Evolutionary conservation across 192 early-diverging fungal species (phyloP).

Genomic region (Entophlyctis luteolus): DNA sequence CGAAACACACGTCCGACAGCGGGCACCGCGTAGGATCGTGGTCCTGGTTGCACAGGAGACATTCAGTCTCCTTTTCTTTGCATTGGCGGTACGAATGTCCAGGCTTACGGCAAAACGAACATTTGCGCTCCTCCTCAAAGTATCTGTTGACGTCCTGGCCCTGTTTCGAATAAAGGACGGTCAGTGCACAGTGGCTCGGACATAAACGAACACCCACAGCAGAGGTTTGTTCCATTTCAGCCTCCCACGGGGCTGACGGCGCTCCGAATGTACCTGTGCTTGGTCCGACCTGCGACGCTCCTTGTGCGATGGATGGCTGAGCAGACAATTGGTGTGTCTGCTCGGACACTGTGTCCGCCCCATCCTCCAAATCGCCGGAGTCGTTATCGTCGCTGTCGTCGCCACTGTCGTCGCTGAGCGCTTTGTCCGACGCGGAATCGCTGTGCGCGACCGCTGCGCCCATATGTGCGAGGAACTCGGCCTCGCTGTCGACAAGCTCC

Average conservation of each 20-base stretch:
- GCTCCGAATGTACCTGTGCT: not conserved
- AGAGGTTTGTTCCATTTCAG: not conserved
- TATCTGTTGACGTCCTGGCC: not conserved
- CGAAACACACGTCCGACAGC: slow-evolving; percentile 9
- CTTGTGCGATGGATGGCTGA: not conserved
- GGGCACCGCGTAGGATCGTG: slow-evolving; percentile 18
- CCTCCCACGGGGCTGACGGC: too few relatives aligned
- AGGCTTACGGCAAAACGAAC: slow-evolving; percentile 13
- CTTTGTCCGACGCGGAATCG: not conserved
- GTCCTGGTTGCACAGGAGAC: slow-evolving; percentile 14
- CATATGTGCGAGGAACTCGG: slow-evolving; percentile 15
- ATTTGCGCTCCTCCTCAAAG: slow-evolving; percentile 5
- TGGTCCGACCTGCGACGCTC: not conserved
- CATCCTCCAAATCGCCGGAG: not conserved
- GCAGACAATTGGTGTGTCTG: not conserved
- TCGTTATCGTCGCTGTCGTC: not conserved
- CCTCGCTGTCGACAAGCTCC: slow-evolving; percentile 5
- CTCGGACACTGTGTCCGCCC: not conserved
- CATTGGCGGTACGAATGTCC: slow-evolving; percentile 2
- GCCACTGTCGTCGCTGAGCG: not conserved
- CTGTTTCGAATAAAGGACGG: not conserved
- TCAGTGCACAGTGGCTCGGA: not conserved
- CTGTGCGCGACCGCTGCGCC: not conserved
- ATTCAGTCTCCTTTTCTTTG: slow-evolving; percentile 25
- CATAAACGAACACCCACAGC: not conserved